phyloP scores from a whole-genome alignment of 176 grass and related monocot species.

The Cenchrus purpureus region DNA sequence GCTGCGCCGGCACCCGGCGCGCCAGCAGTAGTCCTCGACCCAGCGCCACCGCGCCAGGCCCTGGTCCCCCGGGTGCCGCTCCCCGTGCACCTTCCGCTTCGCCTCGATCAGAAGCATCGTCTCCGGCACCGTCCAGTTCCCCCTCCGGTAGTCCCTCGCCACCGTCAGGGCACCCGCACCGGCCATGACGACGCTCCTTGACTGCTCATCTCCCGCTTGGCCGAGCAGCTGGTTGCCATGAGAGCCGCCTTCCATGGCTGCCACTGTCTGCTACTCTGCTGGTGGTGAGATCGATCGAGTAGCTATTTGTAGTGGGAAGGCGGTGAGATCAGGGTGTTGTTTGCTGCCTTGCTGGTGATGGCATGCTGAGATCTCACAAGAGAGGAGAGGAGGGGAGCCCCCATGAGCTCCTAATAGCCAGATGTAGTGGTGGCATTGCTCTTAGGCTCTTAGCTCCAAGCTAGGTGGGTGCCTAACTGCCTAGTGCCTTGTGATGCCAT shows the following conservation, averaged over 20 bases:
- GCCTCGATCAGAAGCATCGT: constrained; percentile 87
- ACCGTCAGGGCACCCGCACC: constrained; percentile 34
- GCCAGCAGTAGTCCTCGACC: constrained; percentile 99
- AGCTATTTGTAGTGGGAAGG: background rate
- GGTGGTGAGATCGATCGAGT: background rate
- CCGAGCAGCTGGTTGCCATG: constrained; percentile 11
- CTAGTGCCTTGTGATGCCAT: background rate
- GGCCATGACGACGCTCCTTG: constrained; percentile 28
- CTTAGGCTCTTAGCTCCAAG: background rate
- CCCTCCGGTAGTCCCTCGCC: constrained; percentile 72
- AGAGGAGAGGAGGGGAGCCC: background rate
- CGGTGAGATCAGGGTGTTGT: constrained; percentile 18
- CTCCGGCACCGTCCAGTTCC: constrained; percentile 94
- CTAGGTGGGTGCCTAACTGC: background rate
- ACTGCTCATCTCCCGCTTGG: constrained; percentile 28
- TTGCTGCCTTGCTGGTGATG: constrained; percentile 24
- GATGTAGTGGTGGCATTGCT: background rate
- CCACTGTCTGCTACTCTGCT: background rate
- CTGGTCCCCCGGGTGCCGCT: constrained; percentile 55
- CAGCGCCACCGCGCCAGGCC: constrained; percentile 84
- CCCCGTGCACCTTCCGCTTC: constrained; percentile 73
- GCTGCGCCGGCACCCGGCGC: constrained; percentile 74
- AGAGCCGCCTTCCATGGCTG: constrained; percentile 42
- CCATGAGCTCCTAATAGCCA: background rate
- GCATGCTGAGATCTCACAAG: constrained; percentile 4